Percentiles rank a stretch among this genome's conserved stretches.
phyloP scores from a whole-genome alignment of 1,284 basidiomycete genomes.

The Waitea zeae region DNA sequence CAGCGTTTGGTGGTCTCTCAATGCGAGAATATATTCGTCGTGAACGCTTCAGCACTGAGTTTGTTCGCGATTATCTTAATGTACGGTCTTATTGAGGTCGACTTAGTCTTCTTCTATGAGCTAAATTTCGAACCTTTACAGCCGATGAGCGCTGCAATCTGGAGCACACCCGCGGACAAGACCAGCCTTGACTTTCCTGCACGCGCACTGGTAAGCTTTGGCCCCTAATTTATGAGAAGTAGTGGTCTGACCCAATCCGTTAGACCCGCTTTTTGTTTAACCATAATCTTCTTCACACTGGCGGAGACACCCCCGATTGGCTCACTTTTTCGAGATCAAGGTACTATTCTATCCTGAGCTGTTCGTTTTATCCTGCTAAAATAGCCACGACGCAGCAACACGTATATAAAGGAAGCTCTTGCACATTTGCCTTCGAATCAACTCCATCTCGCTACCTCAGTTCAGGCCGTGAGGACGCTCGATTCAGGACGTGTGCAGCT shows the following conservation, averaged over 20 bases:
- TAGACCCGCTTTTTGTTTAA: conserved; percentile 64
- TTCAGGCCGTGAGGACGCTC: conserved; percentile 19
- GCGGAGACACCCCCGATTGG: conserved; percentile 54
- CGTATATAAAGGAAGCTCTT: conserved; percentile 53
- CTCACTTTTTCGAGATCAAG: conserved; percentile 62
- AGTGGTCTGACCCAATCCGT: conserved; percentile 2
- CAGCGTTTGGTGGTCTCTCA: conserved; percentile 23
- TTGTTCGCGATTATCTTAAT: conserved; percentile 67
- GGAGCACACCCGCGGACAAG: conserved; percentile 64
- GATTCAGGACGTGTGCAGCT: conserved; percentile 18
- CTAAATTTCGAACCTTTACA: conserved; percentile 13
- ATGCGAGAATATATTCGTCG: conserved; percentile 56
- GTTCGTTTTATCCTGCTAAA: no score
- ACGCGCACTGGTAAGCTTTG: conserved; percentile 37
- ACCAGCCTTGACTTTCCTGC: conserved; percentile 62
- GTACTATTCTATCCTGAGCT: conserved; percentile 15
- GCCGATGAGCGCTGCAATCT: conserved; percentile 74
- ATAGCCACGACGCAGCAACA: no score
- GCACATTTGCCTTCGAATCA: conserved; percentile 29
- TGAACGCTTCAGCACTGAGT: conserved; percentile 51
- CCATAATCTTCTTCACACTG: conserved; percentile 64
- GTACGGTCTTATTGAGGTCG: no score
- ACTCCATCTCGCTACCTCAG: conserved; percentile 43
- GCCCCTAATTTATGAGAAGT: not conserved
- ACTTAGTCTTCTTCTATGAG: conserved; percentile 1